A percentile compares a stretch with the other conserved stretches of the same genome.
Evolutionary conservation across 495 filamentous ascomycete genomes (phyloP).

Genomic region (Friedmanniomyces simplex): DNA sequence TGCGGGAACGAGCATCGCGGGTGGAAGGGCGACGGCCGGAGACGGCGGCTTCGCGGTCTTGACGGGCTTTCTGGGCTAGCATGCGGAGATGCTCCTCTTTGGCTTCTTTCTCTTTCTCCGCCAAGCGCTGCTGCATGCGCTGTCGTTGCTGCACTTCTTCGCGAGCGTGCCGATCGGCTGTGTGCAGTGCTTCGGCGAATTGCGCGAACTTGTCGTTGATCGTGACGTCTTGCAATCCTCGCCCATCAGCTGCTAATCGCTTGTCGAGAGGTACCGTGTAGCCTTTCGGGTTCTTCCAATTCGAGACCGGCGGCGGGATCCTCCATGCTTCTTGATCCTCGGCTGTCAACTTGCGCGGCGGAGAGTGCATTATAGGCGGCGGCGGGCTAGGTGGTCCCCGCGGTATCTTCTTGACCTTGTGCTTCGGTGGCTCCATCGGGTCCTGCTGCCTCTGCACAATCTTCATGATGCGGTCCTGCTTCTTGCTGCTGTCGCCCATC

Average conservation of each 20-base stretch:
- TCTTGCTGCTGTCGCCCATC: slow-evolving; percentile 82
- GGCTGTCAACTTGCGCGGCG: slow-evolving; percentile 87
- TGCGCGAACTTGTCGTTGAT: slow-evolving; percentile 99
- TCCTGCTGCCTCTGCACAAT: slow-evolving; percentile 91
- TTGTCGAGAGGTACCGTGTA: slow-evolving; percentile 97
- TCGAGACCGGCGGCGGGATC: slow-evolving; percentile 87
- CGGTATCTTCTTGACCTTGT: slow-evolving; percentile 97
- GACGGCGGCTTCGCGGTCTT: slow-evolving; percentile 52
- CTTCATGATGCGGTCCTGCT: slow-evolving; percentile 96
- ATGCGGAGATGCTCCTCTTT: slow-evolving; percentile 89
- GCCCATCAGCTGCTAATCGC: slow-evolving; percentile 88
- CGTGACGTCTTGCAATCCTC: slow-evolving; percentile 83
- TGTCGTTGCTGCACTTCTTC: slow-evolving; percentile 91
- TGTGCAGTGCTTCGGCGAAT: slow-evolving; percentile 88
- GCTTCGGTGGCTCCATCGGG: slow-evolving; percentile 97
- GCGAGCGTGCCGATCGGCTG: slow-evolving; percentile 85
- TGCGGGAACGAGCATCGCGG: slow-evolving; percentile 30
- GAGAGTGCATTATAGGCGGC: slow-evolving; percentile 90
- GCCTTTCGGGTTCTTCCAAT: slow-evolving; percentile 99
- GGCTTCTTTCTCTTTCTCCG: slow-evolving; percentile 88
- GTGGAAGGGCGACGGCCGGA: slow-evolving; percentile 1
- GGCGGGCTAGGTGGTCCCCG: slow-evolving; percentile 87
- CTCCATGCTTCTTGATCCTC: slow-evolving; percentile 97
- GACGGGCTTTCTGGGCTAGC: slow-evolving; percentile 83
- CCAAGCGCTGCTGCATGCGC: slow-evolving; percentile 90